Conservation (phyloP, 2,329 filamentous ascomycete genomes). For the Pseudofabraea citricarpa region DNA sequence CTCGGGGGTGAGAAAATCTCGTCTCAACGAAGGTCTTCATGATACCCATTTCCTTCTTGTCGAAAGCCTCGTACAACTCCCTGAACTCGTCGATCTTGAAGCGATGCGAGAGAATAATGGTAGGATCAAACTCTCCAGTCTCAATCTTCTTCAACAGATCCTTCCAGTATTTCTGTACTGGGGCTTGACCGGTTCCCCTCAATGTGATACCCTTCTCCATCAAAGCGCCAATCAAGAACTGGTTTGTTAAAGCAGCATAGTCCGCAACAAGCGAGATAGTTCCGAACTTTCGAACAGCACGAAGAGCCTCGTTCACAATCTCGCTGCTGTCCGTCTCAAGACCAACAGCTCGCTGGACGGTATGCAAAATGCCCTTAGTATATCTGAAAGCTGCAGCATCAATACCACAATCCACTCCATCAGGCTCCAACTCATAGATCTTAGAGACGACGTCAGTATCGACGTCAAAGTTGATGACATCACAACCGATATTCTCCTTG, state of each 20-base stretch:
- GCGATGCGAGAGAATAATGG: slow-evolving; percentile 78
- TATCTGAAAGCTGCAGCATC: slow-evolving; percentile 61
- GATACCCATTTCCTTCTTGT: slow-evolving; percentile 60
- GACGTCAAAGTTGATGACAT: slow-evolving; percentile 51
- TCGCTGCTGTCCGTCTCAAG: slow-evolving; percentile 60
- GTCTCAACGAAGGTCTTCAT: slow-evolving; percentile 73
- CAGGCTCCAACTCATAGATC: slow-evolving; percentile 54
- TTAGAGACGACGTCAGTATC: slow-evolving; percentile 47
- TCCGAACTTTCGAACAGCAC: slow-evolving; percentile 46
- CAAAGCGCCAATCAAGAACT: slow-evolving; percentile 60
- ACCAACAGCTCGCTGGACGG: slow-evolving; percentile 48
- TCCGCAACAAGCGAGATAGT: slow-evolving; percentile 55
- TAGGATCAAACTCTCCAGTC: slow-evolving; percentile 63
- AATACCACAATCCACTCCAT: slow-evolving; percentile 57
- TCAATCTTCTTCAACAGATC: slow-evolving; percentile 64
- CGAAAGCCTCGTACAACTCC: slow-evolving; percentile 57
- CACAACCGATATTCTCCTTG: slow-evolving; percentile 49
- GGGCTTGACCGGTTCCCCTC: slow-evolving; percentile 61
- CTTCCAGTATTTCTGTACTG: slow-evolving; percentile 75
- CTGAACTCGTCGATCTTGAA: slow-evolving; percentile 69
- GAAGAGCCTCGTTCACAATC: slow-evolving; percentile 51
- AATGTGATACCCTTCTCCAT: slow-evolving; percentile 62
- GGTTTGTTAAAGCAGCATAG: slow-evolving; percentile 43
- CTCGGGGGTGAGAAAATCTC: slow-evolving; percentile 47
- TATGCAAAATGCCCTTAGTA: slow-evolving; percentile 53